These are phyloP conservation scores for Clonostachys byssicola DNA, from an alignment of 2,329 filamentous ascomycete species.

Conservation along the genomic window DNA sequence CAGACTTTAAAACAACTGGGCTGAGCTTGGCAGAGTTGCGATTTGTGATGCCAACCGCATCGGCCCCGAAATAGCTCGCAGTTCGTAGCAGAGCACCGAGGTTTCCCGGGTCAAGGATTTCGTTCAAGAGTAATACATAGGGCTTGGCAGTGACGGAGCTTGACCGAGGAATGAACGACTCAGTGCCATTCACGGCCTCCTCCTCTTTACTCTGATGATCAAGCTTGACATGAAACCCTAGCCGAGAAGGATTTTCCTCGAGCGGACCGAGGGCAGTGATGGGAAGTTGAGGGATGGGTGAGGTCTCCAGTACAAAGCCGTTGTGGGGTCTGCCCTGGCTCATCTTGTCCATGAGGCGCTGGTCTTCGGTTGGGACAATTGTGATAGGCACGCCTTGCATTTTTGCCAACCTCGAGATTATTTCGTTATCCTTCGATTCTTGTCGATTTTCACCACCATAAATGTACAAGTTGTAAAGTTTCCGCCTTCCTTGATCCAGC, in stretches of 20 bases:
- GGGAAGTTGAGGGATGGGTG: slow-evolving; percentile 71
- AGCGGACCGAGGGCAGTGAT: slow-evolving; percentile 53
- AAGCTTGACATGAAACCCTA: slow-evolving; percentile 55
- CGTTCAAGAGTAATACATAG: slow-evolving; percentile 69
- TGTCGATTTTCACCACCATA: slow-evolving; percentile 55
- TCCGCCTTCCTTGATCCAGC: slow-evolving; percentile 60
- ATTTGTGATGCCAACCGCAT: slow-evolving; percentile 74
- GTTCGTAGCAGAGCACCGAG: slow-evolving; percentile 85
- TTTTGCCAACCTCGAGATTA: slow-evolving; percentile 40
- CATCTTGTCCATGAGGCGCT: slow-evolving; percentile 77
- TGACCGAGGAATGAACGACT: slow-evolving; percentile 37
- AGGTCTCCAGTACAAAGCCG: slow-evolving; percentile 82
- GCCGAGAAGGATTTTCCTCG: slow-evolving; percentile 32
- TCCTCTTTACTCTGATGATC: slow-evolving; percentile 74
- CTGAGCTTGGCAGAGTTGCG: slow-evolving; percentile 71
- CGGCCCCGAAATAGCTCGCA: slow-evolving; percentile 85
- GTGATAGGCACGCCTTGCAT: slow-evolving; percentile 48
- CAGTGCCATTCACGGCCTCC: slow-evolving; percentile 63
- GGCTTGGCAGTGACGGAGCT: slow-evolving; percentile 46
- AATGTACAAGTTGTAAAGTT: slow-evolving; percentile 82
- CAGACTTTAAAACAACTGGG: slow-evolving; percentile 78
- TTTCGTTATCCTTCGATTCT: slow-evolving; percentile 37
- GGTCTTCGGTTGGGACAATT: slow-evolving; percentile 54
- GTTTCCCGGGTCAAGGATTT: slow-evolving; percentile 83
- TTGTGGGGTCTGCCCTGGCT: slow-evolving; percentile 83